These are phyloP conservation scores for Lachancea cidri DNA, from an alignment of 805 yeast genomes.

Conservation along the genomic window DNA sequence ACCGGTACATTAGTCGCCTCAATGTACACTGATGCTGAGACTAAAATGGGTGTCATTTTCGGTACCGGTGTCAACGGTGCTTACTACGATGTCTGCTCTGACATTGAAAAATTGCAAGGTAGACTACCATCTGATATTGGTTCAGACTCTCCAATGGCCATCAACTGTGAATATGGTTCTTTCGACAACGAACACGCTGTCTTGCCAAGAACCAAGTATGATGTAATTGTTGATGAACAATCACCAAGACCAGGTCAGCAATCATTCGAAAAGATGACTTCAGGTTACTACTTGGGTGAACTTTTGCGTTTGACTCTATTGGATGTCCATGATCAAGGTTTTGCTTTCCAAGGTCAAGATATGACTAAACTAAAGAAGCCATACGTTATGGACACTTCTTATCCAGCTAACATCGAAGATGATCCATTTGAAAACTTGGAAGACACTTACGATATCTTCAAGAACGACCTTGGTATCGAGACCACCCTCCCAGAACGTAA, in stretches of 20 bases:
- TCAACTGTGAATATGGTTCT: slow-evolving; percentile 97
- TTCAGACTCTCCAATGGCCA: slow-evolving; percentile 75
- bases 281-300: slow-evolving; percentile 96
- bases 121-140: slow-evolving; percentile 58
- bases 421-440: slow-evolving; percentile 82
- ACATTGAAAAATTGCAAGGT: slow-evolving; percentile 80
- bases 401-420: slow-evolving; percentile 80
- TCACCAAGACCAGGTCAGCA: slow-evolving; percentile 97
- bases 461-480: slow-evolving; percentile 49
- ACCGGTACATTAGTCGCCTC: slow-evolving; percentile 97
- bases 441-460: slow-evolving; percentile 66
- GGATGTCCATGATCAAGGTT: slow-evolving; percentile 61
- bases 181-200: slow-evolving; percentile 84
- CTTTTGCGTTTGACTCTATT: slow-evolving; percentile 72
- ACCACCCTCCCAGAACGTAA: slow-evolving; percentile 77
- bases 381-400: slow-evolving; percentile 83
- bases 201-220: slow-evolving; percentile 89
- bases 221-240: slow-evolving; percentile 68
- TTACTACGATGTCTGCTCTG: slow-evolving; percentile 70
- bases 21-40: slow-evolving; percentile 79
- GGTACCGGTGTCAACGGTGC: slow-evolving; percentile 99
- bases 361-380: slow-evolving; percentile 53
- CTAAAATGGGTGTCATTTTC: slow-evolving; percentile 92
- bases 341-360: slow-evolving; percentile 69
- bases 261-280: slow-evolving; percentile 93